These are phyloP conservation scores for Hypoxylon rickii DNA, from an alignment of 495 filamentous ascomycete species.

Conservation along the genomic window DNA sequence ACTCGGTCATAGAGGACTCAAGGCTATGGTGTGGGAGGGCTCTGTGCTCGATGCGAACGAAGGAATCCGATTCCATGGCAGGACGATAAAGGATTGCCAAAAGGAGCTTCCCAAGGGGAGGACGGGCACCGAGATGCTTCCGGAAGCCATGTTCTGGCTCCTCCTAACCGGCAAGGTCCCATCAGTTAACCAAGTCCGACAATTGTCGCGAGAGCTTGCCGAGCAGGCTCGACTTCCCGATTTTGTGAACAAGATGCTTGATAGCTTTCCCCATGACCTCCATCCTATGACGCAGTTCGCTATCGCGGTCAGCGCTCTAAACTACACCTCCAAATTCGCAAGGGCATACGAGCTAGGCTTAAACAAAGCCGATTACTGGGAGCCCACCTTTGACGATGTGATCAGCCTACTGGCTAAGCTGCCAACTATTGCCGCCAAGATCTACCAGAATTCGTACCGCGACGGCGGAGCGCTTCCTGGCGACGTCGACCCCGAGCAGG, in stretches of 20 bases:
- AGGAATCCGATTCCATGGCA: constrained; percentile 97
- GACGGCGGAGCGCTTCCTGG: constrained; percentile 77
- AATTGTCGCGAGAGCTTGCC: constrained; percentile 82
- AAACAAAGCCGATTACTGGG: constrained; percentile 96
- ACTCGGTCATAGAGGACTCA: constrained; percentile 63
- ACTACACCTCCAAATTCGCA: constrained; percentile 89
- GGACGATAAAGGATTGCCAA: constrained; percentile 98
- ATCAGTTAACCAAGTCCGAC: constrained; percentile 76
- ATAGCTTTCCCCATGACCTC: constrained; percentile 82
- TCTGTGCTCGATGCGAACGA: constrained; percentile 96
- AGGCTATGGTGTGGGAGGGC: constrained; percentile 98
- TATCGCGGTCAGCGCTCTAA: constrained; percentile 89
- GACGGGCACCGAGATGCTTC: constrained; percentile 96
- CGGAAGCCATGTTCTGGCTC: constrained; percentile 99
- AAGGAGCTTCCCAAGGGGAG: constrained; percentile 89
- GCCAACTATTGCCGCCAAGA: constrained; percentile 93
- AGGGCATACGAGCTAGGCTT: constrained; percentile 89
- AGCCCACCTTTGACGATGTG: constrained; percentile 94
- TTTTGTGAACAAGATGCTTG: constrained; percentile 85
- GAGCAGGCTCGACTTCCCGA: constrained; percentile 82
- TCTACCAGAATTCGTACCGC: constrained; percentile 87
- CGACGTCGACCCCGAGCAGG: constrained; percentile 78
- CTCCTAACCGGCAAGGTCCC: constrained; percentile 93
- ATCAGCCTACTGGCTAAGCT: constrained; percentile 95
- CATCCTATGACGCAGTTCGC: constrained; percentile 99